Conservation (phyloP, 225 moss, liverwort and hornwort genomes). For the Ulota crispa region DNA sequence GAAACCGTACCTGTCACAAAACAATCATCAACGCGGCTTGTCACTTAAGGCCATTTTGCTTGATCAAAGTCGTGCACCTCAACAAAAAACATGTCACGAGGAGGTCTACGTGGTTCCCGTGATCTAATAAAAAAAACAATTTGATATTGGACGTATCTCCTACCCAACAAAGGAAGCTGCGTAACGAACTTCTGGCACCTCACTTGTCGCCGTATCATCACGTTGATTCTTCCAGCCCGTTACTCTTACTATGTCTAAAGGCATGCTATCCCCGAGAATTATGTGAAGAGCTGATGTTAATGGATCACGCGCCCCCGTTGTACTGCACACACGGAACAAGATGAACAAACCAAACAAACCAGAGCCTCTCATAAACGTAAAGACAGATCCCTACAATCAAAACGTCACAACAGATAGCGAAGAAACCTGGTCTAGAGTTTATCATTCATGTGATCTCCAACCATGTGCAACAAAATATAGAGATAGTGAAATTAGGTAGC, state of each 20-base stretch:
- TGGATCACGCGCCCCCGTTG: conserved; percentile 83
- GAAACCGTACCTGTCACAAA: conserved; percentile 76
- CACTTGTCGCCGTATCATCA: conserved; percentile 45
- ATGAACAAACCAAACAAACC: conserved; percentile 18
- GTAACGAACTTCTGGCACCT: conserved; percentile 75
- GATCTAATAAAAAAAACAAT: neutral
- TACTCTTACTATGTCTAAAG: conserved; percentile 80
- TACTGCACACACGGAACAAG: conserved; percentile 54
- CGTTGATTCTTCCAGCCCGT: conserved; percentile 71
- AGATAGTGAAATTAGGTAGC: neutral
- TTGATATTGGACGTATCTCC: conserved; percentile 13
- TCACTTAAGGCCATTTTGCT: conserved; percentile 6
- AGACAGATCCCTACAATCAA: neutral
- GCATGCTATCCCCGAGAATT: conserved; percentile 85
- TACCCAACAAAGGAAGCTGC: conserved; percentile 98
- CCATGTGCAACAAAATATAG: neutral
- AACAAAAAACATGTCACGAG: conserved; percentile 10
- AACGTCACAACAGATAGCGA: neutral
- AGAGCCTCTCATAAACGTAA: neutral
- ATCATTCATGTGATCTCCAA: neutral
- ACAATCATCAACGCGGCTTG: conserved; percentile 3
- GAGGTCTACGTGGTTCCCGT: conserved; percentile 4
- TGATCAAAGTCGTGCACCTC: neutral
- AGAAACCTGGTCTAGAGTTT: neutral
- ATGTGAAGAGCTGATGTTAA: conserved; percentile 82